A percentile compares a stretch with the other conserved stretches of the same genome.
These are phyloP conservation scores for Cryptomeria japonica DNA, from an alignment of 75 land plant genomes.

Conservation along the genomic window DNA sequence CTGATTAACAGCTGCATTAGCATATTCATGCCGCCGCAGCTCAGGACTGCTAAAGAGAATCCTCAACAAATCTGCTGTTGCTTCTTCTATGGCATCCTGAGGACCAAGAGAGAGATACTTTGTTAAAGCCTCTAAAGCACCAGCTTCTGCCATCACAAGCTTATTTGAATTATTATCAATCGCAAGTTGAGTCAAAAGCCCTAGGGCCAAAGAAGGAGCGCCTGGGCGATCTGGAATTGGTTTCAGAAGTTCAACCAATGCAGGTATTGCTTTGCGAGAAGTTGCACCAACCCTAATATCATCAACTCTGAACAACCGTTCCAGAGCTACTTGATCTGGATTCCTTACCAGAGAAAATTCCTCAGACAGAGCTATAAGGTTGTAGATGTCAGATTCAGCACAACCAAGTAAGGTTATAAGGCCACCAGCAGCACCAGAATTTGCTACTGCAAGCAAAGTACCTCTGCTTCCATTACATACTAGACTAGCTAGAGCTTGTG, in stretches of 20 bases:
- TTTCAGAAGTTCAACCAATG: slow-evolving; percentile 88
- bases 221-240: slow-evolving; percentile 97
- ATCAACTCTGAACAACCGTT: slow-evolving; percentile 92
- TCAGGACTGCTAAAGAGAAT: slow-evolving; percentile 80
- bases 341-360: slow-evolving; percentile 70
- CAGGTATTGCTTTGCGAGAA: slow-evolving; percentile 93
- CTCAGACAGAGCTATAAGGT: slow-evolving; percentile 74
- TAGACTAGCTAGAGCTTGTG: slow-evolving; percentile 89
- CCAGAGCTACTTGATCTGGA: slow-evolving; percentile 92
- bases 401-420: slow-evolving; percentile 91
- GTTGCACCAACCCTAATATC: slow-evolving; percentile 92
- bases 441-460: slow-evolving; percentile 91
- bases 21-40: slow-evolving; percentile 86
- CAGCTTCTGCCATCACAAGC: slow-evolving; percentile 92
- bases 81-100: slow-evolving; percentile 95
- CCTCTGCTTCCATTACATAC: slow-evolving; percentile 99
- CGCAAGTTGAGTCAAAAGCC: slow-evolving; percentile 83
- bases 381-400: slow-evolving; percentile 78
- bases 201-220: slow-evolving; percentile 89
- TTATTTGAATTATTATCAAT: slow-evolving; percentile 76
- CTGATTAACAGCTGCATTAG: slow-evolving; percentile 84
- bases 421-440: slow-evolving; percentile 90
- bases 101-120: slow-evolving; percentile 96
- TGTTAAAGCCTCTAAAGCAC: slow-evolving; percentile 86
- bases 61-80: slow-evolving; percentile 81